Evolutionary conservation across 306 rosid genomes (phyloP).

Genomic region (Acmispon strigosus): DNA sequence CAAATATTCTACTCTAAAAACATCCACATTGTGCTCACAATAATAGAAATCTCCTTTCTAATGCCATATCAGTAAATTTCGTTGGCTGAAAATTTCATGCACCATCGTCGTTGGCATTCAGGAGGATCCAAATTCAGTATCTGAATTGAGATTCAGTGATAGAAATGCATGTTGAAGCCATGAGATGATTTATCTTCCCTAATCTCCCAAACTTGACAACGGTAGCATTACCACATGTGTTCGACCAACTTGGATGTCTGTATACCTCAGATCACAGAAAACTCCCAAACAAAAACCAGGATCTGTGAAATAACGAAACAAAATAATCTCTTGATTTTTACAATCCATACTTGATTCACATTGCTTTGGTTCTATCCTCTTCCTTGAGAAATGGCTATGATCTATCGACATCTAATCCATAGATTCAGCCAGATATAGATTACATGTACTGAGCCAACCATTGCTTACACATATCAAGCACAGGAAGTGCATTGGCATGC

Average conservation of each 20-base stretch:
- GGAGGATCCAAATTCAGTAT: conserved; percentile 12
- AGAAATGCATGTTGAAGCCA: neutral
- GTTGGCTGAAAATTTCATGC: neutral
- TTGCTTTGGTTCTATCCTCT: neutral
- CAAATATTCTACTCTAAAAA: conserved; percentile 13
- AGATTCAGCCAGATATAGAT: conserved; percentile 12
- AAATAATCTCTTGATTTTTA: neutral
- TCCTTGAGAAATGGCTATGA: conserved; percentile 3
- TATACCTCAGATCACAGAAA: conserved; percentile 18
- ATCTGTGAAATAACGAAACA: neutral
- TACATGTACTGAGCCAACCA: conserved; percentile 98
- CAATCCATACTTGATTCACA: neutral
- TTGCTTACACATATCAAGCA: conserved; percentile 98
- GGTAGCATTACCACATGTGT: neutral
- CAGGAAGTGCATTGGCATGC: conserved; percentile 95
- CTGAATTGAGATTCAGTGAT: neutral
- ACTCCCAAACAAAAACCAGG: conserved; percentile 15
- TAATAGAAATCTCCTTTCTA: neutral
- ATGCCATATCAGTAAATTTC: neutral
- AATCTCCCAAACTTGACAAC: conserved; percentile 12
- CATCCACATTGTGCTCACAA: neutral
- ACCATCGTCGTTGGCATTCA: neutral
- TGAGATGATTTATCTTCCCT: neutral
- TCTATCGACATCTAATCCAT: neutral
- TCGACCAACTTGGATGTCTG: conserved; percentile 13